Evolutionary conservation across 257 asterid species (phyloP), one percentile per base, ranked within the genome.

Genomic region (Rehmannia glutinosa): DNA sequence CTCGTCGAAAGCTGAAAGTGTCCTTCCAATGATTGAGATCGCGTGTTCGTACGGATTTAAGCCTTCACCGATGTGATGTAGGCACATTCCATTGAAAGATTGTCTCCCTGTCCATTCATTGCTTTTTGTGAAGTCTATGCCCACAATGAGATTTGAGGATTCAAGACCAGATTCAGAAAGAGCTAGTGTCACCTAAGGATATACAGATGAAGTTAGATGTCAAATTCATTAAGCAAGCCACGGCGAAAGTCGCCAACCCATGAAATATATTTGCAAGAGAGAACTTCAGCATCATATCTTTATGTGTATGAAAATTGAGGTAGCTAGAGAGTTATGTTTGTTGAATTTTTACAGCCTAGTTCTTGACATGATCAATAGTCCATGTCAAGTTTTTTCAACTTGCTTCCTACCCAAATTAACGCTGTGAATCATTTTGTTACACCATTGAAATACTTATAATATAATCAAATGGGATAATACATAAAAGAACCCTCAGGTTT

Each of bases 61-160:
- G 68, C 66, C 76, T 62, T 78, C 82, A 1, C 87, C 86, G 1
- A 78, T 64, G 70, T 86, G 84, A 73, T 92, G 97, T 25, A 92
- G 83, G 75, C 93, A 80, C 64, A 70, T 77, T 9, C 86, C 79
- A 4, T 70, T 36, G 74, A 87, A 92, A 1, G 96, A 87, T 51
- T 72, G 57, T 66, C 64, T 80, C 15, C 97, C 98, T 4, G 95
- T 86, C 96, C 96, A 90, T 62, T 87, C 97, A 16, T 93, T 92
- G 82, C 98, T 93, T 75, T 84, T 93, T 2, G 98, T 90, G 83
- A 90, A 90, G 81, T 93, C 98, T 1, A 93, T 82, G 13, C 97
- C 98, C 21, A 93, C 89, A 25, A 93, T 90, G n/a, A 93, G 89
- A 70, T 93, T 93, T 6, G 98, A 93, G 2, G 97, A 90, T 65